A percentile compares a stretch with the other conserved stretches of the same genome.
phyloP scores from a whole-genome alignment of 176 grass and related monocot species.

The Cocos nucifera region DNA sequence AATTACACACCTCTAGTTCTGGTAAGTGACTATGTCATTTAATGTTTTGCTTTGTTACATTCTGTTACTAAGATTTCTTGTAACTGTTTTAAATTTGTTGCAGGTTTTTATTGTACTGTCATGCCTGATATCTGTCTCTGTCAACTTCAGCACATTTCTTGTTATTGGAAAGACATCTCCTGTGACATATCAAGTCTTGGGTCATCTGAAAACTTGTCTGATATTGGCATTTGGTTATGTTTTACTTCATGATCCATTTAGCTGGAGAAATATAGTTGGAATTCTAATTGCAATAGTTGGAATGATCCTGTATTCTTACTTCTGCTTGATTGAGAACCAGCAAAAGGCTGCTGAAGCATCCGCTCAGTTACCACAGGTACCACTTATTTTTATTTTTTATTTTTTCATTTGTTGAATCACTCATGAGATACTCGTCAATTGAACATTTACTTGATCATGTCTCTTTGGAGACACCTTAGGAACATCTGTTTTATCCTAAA shows the following conservation, averaged over 20 bases:
- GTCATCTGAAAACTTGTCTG: slow-evolving; percentile 9
- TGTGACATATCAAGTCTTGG: slow-evolving; percentile 6
- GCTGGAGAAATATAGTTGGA: slow-evolving; percentile 5
- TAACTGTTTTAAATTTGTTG: too few species aligned
- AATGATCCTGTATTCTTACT: slow-evolving; percentile 8
- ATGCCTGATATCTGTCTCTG: slow-evolving; percentile 10
- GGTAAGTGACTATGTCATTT: neutral
- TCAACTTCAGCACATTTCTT: slow-evolving; percentile 15
- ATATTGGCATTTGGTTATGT: slow-evolving; percentile 8
- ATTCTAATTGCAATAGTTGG: slow-evolving; percentile 2
- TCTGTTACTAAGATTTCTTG: too few species aligned
- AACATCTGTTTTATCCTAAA: too few species aligned
- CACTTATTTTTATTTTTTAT: neutral
- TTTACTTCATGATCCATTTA: slow-evolving; percentile 15
- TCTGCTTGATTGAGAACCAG: neutral
- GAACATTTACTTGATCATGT: too few species aligned
- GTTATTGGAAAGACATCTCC: slow-evolving; percentile 13
- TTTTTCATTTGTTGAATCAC: neutral
- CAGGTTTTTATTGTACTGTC: slow-evolving; percentile 13
- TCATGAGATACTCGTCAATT: too few species aligned
- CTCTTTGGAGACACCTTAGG: too few species aligned
- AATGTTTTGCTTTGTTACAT: too few species aligned
- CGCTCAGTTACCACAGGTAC: neutral
- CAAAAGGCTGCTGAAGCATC: slow-evolving; percentile 1
- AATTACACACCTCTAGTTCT: slow-evolving; percentile 18